These are phyloP conservation scores for Cystobasidium ongulense DNA, from an alignment of 768 basidiomycete species.

Conservation along the genomic window DNA sequence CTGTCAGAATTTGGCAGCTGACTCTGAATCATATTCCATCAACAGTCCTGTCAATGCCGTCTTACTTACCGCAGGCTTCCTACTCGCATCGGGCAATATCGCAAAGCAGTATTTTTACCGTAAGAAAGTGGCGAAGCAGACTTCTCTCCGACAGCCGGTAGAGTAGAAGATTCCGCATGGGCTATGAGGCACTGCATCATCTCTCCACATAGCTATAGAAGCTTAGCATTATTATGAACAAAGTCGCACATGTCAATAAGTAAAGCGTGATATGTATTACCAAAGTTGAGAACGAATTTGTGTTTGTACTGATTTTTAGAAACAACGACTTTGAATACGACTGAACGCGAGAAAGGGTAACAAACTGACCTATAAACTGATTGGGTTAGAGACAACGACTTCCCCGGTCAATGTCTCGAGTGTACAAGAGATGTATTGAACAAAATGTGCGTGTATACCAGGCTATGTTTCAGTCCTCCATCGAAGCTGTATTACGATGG, in stretches of 20 bases:
- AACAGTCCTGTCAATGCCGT: constrained; percentile 12
- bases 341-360: no score
- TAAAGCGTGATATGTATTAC: neutral
- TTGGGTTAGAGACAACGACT: no score
- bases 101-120: constrained; percentile 19
- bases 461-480: neutral
- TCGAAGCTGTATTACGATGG: neutral
- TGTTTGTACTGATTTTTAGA: neutral
- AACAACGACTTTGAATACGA: neutral
- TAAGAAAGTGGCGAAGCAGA: neutral
- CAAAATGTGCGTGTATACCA: neutral
- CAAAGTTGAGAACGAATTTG: neutral
- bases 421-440: neutral
- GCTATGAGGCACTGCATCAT: no score
- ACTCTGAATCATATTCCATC: no score
- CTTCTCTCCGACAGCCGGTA: neutral
- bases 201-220: no score
- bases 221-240: no score
- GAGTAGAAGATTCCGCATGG: neutral
- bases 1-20: no score
- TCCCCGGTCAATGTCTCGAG: neutral
- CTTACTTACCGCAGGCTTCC: neutral
- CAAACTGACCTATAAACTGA: no score
- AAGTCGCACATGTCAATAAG: no score
- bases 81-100: constrained; percentile 4